Percentiles rank a stretch among this genome's conserved stretches.
phyloP scores from a whole-genome alignment of 345 rosid genomes.

The Adansonia digitata region DNA sequence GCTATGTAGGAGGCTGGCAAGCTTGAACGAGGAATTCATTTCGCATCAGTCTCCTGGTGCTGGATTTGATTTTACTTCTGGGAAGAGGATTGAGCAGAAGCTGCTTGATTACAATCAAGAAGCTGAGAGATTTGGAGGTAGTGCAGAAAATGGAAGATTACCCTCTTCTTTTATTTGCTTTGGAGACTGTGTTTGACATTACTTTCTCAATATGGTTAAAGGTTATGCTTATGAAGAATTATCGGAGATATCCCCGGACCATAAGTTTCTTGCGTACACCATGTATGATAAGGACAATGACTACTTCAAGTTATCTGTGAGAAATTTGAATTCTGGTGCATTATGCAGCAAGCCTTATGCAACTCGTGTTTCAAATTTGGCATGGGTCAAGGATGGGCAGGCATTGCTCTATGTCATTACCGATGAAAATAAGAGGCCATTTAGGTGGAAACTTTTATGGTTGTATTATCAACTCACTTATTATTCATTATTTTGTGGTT shows the following conservation, averaged over 20 bases:
- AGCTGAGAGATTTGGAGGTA: conserved; percentile 98
- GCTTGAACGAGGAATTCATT: conserved; percentile 80
- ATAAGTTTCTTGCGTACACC: conserved; percentile 88
- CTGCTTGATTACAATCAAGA: conserved; percentile 88
- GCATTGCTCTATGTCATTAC: conserved; percentile 84
- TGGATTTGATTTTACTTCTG: conserved; percentile 85
- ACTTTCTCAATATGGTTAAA: conserved; percentile 17
- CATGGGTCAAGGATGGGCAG: conserved; percentile 89
- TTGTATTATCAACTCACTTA: conserved; percentile 9
- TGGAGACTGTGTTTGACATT: background rate
- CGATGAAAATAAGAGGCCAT: conserved; percentile 80
- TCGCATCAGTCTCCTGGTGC: conserved; percentile 65
- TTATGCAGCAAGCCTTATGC: conserved; percentile 92
- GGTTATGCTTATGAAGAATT: conserved; percentile 95
- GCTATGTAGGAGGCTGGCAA: conserved; percentile 67
- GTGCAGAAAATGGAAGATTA: background rate
- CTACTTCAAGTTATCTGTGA: conserved; percentile 65
- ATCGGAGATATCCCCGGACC: conserved; percentile 89
- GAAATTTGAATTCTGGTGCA: conserved; percentile 86
- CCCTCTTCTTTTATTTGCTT: background rate
- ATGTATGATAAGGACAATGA: conserved; percentile 97
- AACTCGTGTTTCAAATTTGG: conserved; percentile 70
- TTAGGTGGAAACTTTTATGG: conserved; percentile 33
- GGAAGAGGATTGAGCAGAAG: conserved; percentile 91
- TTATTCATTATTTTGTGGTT: background rate